Conservation (phyloP, 352 stramenopile genomes). For the Globisporangium emineosum region DNA sequence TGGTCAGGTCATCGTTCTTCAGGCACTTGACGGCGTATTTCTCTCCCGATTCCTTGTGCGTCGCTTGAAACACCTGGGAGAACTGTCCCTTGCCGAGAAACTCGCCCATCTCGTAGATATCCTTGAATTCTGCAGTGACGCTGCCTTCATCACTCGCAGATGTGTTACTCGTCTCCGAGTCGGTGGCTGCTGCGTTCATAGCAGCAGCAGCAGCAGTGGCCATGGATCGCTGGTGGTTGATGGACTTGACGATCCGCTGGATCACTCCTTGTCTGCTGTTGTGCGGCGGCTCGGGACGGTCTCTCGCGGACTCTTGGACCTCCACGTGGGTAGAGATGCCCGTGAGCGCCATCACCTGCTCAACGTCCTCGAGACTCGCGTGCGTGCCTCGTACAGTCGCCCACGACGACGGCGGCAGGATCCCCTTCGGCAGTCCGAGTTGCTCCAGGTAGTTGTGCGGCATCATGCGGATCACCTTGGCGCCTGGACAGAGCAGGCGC, state of each 20-base stretch:
- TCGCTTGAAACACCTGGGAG: slow-evolving; percentile 57
- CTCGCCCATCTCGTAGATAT: slow-evolving; percentile 55
- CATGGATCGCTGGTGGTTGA: slow-evolving; percentile 26
- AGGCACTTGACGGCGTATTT: slow-evolving; percentile 65
- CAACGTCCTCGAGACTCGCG: slow-evolving; percentile 49
- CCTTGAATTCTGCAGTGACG: slow-evolving; percentile 36
- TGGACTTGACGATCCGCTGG: slow-evolving; percentile 30
- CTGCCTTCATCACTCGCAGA: slow-evolving; percentile 1
- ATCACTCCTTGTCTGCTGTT: slow-evolving; percentile 24
- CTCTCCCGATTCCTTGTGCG: slow-evolving; percentile 38
- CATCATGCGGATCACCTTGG: slow-evolving; percentile 78
- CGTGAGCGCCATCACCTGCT: slow-evolving; percentile 49
- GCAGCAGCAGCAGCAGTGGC: slow-evolving; percentile 15
- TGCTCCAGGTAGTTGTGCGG: slow-evolving; percentile 53
- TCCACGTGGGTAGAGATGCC: slow-evolving; percentile 55
- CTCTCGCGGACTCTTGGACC: slow-evolving; percentile 21
- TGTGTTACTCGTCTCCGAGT: slow-evolving; percentile 7
- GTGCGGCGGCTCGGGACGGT: slow-evolving; percentile 3
- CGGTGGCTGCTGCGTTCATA: slow-evolving; percentile 11
- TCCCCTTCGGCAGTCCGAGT: slow-evolving; percentile 46
- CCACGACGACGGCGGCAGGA: slow-evolving; percentile 48
- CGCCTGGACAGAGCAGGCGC: slow-evolving; percentile 49
- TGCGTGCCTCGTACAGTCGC: slow-evolving; percentile 51
- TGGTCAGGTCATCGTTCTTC: slow-evolving; percentile 39
- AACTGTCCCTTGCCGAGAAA: slow-evolving; percentile 61